A percentile compares a stretch with the other conserved stretches of the same genome.
These are phyloP conservation scores for Blastosporella zonata DNA, from an alignment of 1,284 basidiomycete species.

Conservation along the genomic window DNA sequence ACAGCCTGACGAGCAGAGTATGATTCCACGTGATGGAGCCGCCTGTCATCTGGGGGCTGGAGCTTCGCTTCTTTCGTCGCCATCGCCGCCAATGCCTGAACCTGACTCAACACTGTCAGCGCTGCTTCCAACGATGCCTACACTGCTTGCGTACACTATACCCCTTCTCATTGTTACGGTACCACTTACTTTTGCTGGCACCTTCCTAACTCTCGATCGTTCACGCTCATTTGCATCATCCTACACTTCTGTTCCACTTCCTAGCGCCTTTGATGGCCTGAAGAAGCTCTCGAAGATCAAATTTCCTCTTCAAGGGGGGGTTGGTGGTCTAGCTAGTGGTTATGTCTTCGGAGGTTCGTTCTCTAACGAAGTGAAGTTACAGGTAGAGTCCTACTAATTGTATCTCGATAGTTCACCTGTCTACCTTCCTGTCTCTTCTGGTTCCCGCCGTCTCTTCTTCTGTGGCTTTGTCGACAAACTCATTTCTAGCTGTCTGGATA, in stretches of 20 bases:
- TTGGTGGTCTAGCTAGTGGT: slow-evolving; percentile 58
- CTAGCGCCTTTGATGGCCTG: slow-evolving; percentile 33
- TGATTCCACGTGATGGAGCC: neutral
- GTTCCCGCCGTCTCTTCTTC: slow-evolving; percentile 49
- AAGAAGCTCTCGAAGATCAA: slow-evolving; percentile 30
- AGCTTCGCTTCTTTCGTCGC: neutral
- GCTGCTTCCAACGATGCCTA: slow-evolving; percentile 38
- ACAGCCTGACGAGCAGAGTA: neutral
- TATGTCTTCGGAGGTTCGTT: slow-evolving; percentile 57
- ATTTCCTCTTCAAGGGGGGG: slow-evolving; percentile 53
- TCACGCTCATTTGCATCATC: slow-evolving; percentile 55
- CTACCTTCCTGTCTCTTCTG: slow-evolving; percentile 59
- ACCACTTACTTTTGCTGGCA: slow-evolving; percentile 56
- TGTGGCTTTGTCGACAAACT: slow-evolving; percentile 39
- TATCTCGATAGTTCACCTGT: slow-evolving; percentile 46
- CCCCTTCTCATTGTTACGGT: slow-evolving; percentile 52
- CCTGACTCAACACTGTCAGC: slow-evolving; percentile 27
- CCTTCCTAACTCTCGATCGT: slow-evolving; percentile 67
- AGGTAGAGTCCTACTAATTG: neutral
- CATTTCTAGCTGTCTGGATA: slow-evolving; percentile 61
- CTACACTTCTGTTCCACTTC: slow-evolving; percentile 35
- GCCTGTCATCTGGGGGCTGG: neutral
- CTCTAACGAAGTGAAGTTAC: slow-evolving; percentile 10
- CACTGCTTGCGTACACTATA: slow-evolving; percentile 51
- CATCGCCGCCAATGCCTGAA: slow-evolving; percentile 16